Evolutionary conservation across 1,139 yeast species (phyloP).

Genomic region (Tardiomyces digboiensis): DNA sequence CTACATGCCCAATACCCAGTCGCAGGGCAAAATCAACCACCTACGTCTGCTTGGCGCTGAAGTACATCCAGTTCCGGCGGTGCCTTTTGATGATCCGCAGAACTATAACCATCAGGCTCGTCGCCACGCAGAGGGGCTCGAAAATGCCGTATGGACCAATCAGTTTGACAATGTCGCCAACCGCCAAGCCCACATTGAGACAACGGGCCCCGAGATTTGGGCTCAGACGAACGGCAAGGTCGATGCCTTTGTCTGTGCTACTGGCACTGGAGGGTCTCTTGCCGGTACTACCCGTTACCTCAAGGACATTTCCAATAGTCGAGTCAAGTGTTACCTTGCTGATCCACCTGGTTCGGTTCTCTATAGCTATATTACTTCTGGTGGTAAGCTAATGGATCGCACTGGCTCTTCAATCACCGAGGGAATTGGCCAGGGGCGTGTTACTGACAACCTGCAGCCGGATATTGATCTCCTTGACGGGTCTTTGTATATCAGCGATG

Average conservation of each 20-base stretch:
- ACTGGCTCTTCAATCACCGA: conserved; percentile 86
- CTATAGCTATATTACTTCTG: conserved; percentile 63
- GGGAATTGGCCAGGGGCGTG: conserved; percentile 93
- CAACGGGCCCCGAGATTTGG: conserved; percentile 94
- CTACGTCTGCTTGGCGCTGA: conserved; percentile 71
- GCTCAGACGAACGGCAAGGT: conserved; percentile 75
- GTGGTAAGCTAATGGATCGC: conserved; percentile 45
- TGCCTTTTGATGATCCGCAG: conserved; percentile 67
- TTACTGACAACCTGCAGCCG: conserved; percentile 69
- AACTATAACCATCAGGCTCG: conserved; percentile 82
- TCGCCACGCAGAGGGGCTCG: conserved; percentile 65
- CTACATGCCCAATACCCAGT: conserved; percentile 86
- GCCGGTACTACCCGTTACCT: conserved; percentile 75
- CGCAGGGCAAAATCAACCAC: conserved; percentile 67
- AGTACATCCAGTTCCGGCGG: conserved; percentile 87
- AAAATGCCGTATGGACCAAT: conserved; percentile 85
- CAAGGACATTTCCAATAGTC: conserved; percentile 51
- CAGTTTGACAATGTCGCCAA: conserved; percentile 85
- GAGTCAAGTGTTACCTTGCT: conserved; percentile 58
- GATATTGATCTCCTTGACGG: conserved; percentile 75
- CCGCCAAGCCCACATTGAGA: conserved; percentile 81
- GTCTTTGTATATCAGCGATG: conserved; percentile 59
- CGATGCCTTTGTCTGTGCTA: conserved; percentile 80
- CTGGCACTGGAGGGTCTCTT: conserved; percentile 90
- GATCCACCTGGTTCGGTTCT: conserved; percentile 93